Evolutionary conservation across 768 basidiomycete species (phyloP), one percentile per base, ranked within the genome.

Genomic region (Rhodotorula kratochvilovae): DNA sequence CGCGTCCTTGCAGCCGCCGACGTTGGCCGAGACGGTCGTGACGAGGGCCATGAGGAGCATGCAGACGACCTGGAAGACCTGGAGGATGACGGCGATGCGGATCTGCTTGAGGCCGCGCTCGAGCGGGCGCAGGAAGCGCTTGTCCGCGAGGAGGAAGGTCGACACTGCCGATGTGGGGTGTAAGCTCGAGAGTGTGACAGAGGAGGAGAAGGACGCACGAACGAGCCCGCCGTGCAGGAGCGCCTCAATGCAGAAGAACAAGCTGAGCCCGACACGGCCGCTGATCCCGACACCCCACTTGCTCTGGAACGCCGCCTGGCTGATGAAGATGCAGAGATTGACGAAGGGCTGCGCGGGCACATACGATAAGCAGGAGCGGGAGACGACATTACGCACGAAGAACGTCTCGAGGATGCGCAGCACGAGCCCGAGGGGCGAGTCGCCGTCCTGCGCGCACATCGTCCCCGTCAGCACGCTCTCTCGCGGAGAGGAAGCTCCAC

Each of bases 1-100:
- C 2, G 70, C 29, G 42, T 77, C 65, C 42, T 77, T 77, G 70
- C 77, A 78, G 4, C 77, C 77, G 16, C 71, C 75, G 8, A 36
- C 31, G 59, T 76, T 73, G 53, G 71, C 76, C 4, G 73, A 75
- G 29, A 75, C 70, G 43, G 77, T 71, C 19, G 71, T 68, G 39
- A 71, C 39, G 67, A 77, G 53, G 6, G 59, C 65, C n/a, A 68
- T 48, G 43, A 65, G 31, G 11, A 68, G 45, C 48, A 50, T 66
- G 65, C 35, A 57, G 25, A 43, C 33, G 8, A 43, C 27, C 45
- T 61, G 63, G 23, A 33, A 48, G 10, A 45, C 62, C 54, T 73
- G 67, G 62, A 77, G 45, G 65, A 77, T 63, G 45, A 71, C 66
- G 31, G 64, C 63, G 45, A 69, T 45, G 29, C 77, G 68, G 29